Conservation (phyloP, 2,329 filamentous ascomycete species). For the Alternaria infectoria region DNA sequence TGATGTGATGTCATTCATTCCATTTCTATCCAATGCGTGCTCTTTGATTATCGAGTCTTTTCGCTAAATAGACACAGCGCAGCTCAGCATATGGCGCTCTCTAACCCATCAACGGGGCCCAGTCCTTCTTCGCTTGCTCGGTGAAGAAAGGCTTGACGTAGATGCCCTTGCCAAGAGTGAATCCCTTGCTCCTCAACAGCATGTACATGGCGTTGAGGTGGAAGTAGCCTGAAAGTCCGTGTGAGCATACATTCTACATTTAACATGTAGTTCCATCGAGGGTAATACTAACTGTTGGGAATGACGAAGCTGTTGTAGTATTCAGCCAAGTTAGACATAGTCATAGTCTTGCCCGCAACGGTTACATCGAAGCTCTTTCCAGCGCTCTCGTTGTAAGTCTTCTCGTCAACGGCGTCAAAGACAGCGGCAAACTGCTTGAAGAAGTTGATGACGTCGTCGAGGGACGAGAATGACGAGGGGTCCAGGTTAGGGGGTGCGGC, state of each 20-base stretch:
- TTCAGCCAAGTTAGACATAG: slow-evolving; percentile 20
- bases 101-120: slow-evolving; percentile 24
- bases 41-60: background rate
- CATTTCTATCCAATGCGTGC: background rate
- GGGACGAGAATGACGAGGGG: slow-evolving; percentile 14
- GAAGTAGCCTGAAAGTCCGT: slow-evolving; percentile 17
- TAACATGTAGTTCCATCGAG: background rate
- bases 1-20: background rate
- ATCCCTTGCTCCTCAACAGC: slow-evolving; percentile 26
- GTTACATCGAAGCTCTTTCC: slow-evolving; percentile 20
- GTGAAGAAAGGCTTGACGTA: slow-evolving; percentile 26
- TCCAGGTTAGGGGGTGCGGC: slow-evolving; percentile 10
- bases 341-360: slow-evolving; percentile 14
- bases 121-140: slow-evolving; percentile 27
- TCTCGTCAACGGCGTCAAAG: slow-evolving; percentile 22
- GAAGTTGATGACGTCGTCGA: slow-evolving; percentile 28
- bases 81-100: background rate
- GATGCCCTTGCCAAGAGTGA: slow-evolving; percentile 21
- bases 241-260: background rate
- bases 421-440: slow-evolving; percentile 21
- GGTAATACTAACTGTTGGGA: slow-evolving; percentile 17
- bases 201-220: slow-evolving; percentile 34
- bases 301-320: slow-evolving; percentile 22
- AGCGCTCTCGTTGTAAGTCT: slow-evolving; percentile 24
- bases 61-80: background rate